Base-by-base conservation (phyloP, 2,329 filamentous ascomycete species). In the Tolypocladium tundrense region DNA sequence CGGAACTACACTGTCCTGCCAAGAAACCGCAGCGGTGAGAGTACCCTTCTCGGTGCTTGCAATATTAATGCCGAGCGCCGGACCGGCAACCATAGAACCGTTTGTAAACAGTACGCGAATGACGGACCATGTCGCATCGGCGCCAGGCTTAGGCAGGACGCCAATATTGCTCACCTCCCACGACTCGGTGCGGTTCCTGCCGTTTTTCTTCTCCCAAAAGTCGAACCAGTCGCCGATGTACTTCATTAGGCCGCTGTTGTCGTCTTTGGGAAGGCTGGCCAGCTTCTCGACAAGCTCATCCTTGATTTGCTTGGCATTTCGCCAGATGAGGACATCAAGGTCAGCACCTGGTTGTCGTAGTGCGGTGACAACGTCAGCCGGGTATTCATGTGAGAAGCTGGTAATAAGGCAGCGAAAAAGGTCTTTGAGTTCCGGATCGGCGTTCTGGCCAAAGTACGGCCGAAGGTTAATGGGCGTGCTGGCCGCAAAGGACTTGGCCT, bases 101-200 rank as follows among this genome's bases (percentile, higher is more conserved):
- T 83, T 81, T 0, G 77, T 74, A 63, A 84, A 83, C 16, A 82
- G 61, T 21, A 73, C 66, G n/a, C 77, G 73, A 4, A 72, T 70
- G 31, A 82, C 72, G 3, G 60, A 63, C 73, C 73, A 75, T 3
- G 52, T 58, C 1, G 58, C 59, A 1, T 41, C 59, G 1, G 51
- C 27, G 52, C 35, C 48, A 13, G 62, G 11, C 45, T 61, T 58
- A 7, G 68, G 63, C 21, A 79, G 64, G 19, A 70, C 69, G 1
- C 82, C 81, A 6, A 83, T 59, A 63, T 84, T 85, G 59, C 77
- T 82, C 4, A 84, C 63, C 60, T 79, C 77, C 75, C 79, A 84
- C 1, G 78, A 76, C 4, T 63, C 63, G 2, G 70, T 66, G 10
- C 80, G 73, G 11, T 68, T 62, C 56, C 70, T 66, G 1, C 79